These are phyloP conservation scores for Colletotrichum viniferum DNA, from an alignment of 2,329 filamentous ascomycete species.

Conservation along the genomic window DNA sequence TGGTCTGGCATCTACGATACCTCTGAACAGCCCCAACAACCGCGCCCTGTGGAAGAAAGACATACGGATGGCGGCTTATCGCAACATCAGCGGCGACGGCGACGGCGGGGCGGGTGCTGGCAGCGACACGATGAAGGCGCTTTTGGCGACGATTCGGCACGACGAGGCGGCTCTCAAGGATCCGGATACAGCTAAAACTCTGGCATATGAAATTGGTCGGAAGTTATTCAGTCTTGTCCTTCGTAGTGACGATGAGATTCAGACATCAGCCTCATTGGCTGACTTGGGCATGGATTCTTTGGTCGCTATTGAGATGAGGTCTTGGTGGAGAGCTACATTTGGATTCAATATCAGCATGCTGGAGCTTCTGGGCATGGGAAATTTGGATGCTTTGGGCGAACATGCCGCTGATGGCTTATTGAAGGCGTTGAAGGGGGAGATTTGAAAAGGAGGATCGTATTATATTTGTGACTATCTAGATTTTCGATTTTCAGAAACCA, in stretches of 20 bases:
- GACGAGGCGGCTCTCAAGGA: background rate
- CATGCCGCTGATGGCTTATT: constrained; percentile 3
- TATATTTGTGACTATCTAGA: background rate
- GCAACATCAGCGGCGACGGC: constrained; percentile 16
- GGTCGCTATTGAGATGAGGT: constrained; percentile 24
- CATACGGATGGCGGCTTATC: constrained; percentile 27
- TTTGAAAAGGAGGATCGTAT: background rate
- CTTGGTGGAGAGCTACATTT: constrained; percentile 24
- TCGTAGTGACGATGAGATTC: constrained; percentile 6
- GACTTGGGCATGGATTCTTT: constrained; percentile 27
- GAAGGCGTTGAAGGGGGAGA: background rate
- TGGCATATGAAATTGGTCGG: constrained; percentile 17
- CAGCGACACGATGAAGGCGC: background rate
- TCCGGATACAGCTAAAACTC: background rate
- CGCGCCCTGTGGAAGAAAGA: constrained; percentile 24
- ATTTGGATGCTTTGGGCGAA: constrained; percentile 13
- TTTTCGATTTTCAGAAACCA: background rate
- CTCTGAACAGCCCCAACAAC: constrained; percentile 19
- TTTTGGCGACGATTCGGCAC: background rate
- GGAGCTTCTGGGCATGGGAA: constrained; percentile 21
- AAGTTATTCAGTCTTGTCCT: constrained; percentile 21
- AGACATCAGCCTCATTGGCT: background rate
- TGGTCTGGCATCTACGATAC: constrained; percentile 19
- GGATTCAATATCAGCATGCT: constrained; percentile 24
- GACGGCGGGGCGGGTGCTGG: constrained; percentile 28